Evolutionary conservation across 805 yeast genomes (phyloP).

Genomic region (Wickerhamomyces xylosicus): DNA sequence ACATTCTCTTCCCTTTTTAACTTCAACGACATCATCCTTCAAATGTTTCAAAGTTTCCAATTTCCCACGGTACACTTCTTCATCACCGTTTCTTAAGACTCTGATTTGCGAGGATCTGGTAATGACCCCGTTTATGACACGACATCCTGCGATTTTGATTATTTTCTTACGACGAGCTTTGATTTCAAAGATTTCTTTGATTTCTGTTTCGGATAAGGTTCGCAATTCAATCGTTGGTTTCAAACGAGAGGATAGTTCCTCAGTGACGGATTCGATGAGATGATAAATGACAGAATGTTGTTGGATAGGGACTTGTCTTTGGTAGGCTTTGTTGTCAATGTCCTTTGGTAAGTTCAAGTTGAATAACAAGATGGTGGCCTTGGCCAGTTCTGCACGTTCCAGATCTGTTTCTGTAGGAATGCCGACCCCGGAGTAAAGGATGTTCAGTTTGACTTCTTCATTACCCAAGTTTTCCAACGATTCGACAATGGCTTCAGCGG

Average conservation of each 20-base stretch:
- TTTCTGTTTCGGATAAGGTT: constrained; percentile 52
- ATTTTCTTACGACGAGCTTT: constrained; percentile 43
- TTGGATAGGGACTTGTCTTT: constrained; percentile 43
- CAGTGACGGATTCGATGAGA: constrained; percentile 74
- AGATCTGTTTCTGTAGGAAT: constrained; percentile 57
- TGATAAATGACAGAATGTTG: constrained; percentile 79
- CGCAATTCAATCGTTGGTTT: constrained; percentile 60
- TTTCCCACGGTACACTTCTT: constrained; percentile 44
- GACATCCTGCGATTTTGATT: constrained; percentile 77
- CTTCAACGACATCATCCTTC: constrained; percentile 70
- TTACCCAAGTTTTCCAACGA: constrained; percentile 78
- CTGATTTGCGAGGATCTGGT: constrained; percentile 48
- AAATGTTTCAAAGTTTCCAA: constrained; percentile 69
- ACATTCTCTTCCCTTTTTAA: constrained; percentile 82
- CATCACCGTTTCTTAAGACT: constrained; percentile 38
- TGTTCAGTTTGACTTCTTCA: constrained; percentile 64
- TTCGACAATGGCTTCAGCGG: constrained; percentile 87
- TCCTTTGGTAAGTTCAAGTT: constrained; percentile 63
- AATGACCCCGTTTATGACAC: constrained; percentile 59
- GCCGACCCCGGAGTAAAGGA: constrained; percentile 73
- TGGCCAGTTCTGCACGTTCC: constrained; percentile 57
- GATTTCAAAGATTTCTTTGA: constrained; percentile 66
- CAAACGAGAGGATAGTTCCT: constrained; percentile 45
- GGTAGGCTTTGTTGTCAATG: constrained; percentile 42
- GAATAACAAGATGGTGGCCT: constrained; percentile 70